Base-by-base conservation (phyloP, 495 filamentous ascomycete species). In the Letharia lupina region DNA sequence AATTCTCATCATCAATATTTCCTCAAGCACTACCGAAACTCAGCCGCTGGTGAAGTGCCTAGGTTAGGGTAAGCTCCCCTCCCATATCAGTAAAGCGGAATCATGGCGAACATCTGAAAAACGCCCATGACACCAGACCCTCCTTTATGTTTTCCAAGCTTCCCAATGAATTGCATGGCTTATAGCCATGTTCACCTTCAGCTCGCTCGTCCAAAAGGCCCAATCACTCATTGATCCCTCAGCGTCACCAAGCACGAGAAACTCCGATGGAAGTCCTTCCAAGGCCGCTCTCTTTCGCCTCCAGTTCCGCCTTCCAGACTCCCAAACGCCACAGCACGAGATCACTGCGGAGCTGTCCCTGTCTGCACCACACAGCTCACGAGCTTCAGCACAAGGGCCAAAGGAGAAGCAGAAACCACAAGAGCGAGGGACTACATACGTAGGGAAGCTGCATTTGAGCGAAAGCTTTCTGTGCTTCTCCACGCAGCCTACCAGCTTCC, bases 391-490 rank as follows among this genome's bases (percentile, higher is more conserved):
- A 20, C 65, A 74, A 59, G 80, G 80, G 70, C 75, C 78, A 63
- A 81, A 83, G 45, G 81, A 85, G 62, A 83, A 83, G 45, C 84
- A 87, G 72, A 83, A 86, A 70, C 75, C 85, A 63, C 74, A 81
- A 50, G 80, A 82, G 42, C 80, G 75, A 52, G 92, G 92, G 50
- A 93, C 87, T 71, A 88, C 91, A 70, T 98, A 98, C 76, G 87
- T 87, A n/a, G 94, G 94, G 20, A 90, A 91, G 74, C 84, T 98
- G 28, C 92, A 98, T 72, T 81, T 98, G 68, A 96, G 91, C 74
- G 93, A 98, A 74, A 84, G 87, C 70, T 98, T 89, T 74, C 85
- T 98, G 60, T 97, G 91, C 81, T 98, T 98, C 79, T 95, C 91
- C 0, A 97, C 93, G 20, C 92, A 93, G 62, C 87, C 89, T 2